Percentiles rank a stretch among this genome's conserved stretches.
Conservation (phyloP, 2,329 filamentous ascomycete species). For the Monilinia laxa region DNA sequence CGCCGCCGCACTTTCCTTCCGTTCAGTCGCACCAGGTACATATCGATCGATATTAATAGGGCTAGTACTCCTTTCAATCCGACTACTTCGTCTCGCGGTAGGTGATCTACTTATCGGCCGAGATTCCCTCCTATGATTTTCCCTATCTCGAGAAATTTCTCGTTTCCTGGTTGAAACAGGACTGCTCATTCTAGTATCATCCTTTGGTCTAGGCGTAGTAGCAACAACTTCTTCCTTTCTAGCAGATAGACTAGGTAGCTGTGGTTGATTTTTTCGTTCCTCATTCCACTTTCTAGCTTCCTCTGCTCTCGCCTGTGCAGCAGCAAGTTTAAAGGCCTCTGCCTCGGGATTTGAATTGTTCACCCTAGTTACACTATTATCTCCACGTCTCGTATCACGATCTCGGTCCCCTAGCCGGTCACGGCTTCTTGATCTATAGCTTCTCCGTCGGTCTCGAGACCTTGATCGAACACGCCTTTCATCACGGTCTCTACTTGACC, state of each 20-base stretch:
- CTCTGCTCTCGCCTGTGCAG: constrained; percentile 63
- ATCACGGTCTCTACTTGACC: constrained; percentile 35
- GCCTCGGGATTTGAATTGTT: constrained; percentile 21
- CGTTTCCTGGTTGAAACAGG: constrained; percentile 34
- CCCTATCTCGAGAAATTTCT: constrained; percentile 39
- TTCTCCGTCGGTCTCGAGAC: constrained; percentile 32
- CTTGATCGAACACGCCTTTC: constrained; percentile 36
- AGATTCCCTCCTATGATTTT: constrained; percentile 36
- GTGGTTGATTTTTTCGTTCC: constrained; percentile 56
- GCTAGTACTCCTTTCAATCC: constrained; percentile 39
- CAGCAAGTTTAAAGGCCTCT: constrained; percentile 54
- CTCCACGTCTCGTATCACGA: constrained; percentile 26
- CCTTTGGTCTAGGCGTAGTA: constrained; percentile 27
- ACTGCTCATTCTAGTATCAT: constrained; percentile 31
- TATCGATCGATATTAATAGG: constrained; percentile 41
- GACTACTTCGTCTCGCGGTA: constrained; percentile 33
- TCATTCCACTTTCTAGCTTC: constrained; percentile 62
- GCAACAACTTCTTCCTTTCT: constrained; percentile 25
- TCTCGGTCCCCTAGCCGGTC: constrained; percentile 31
- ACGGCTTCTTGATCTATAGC: constrained; percentile 33
- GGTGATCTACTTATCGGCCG: constrained; percentile 39
- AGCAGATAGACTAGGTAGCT: constrained; percentile 46
- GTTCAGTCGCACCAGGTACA: constrained; percentile 35
- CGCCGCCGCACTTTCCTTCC: constrained; percentile 32
- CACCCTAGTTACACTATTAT: constrained; percentile 22